These are phyloP conservation scores for Globisporangium carolinianum DNA, from an alignment of 352 stramenopile species.

Conservation along the genomic window DNA sequence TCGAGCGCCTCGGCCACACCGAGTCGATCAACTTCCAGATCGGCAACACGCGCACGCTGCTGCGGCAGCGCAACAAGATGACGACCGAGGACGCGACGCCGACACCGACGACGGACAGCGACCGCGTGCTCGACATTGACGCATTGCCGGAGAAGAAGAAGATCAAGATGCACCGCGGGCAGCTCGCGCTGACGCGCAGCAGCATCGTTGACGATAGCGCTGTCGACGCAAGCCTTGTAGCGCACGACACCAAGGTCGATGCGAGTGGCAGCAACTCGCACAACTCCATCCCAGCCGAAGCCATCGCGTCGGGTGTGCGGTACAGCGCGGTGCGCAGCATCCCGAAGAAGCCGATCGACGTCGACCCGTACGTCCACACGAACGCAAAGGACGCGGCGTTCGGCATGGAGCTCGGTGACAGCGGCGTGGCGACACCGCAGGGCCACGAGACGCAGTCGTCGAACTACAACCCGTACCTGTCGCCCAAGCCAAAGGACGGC, in stretches of 20 bases:
- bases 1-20: slow-evolving; percentile 51
- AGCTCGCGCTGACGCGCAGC: slow-evolving; percentile 29
- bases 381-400: slow-evolving; percentile 55
- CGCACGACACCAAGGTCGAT: slow-evolving; percentile 3
- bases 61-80: slow-evolving; percentile 80
- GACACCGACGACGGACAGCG: slow-evolving; percentile 26
- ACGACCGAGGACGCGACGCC: slow-evolving; percentile 28
- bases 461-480: slow-evolving; percentile 47
- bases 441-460: slow-evolving; percentile 19
- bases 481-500: slow-evolving; percentile 37
- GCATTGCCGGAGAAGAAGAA: slow-evolving; percentile 81
- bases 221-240: slow-evolving; percentile 5
- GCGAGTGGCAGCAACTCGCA: slow-evolving; percentile 3
- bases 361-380: slow-evolving; percentile 35
- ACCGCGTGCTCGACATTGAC: slow-evolving; percentile 37
- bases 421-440: slow-evolving; percentile 15
- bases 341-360: slow-evolving; percentile 22
- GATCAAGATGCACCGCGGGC: slow-evolving; percentile 39
- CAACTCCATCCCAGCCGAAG: slow-evolving; percentile 29
- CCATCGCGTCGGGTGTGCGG: slow-evolving; percentile 26
- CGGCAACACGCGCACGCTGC: slow-evolving; percentile 75
- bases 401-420: slow-evolving; percentile 28
- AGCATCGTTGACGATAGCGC: slow-evolving; percentile 26
- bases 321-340: slow-evolving; percentile 19
- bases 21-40: slow-evolving; percentile 85